Percentiles rank a stretch among this genome's conserved stretches.
phyloP scores from a whole-genome alignment of 2,329 filamentous ascomycete species.

The Aspergillus chevalieri region DNA sequence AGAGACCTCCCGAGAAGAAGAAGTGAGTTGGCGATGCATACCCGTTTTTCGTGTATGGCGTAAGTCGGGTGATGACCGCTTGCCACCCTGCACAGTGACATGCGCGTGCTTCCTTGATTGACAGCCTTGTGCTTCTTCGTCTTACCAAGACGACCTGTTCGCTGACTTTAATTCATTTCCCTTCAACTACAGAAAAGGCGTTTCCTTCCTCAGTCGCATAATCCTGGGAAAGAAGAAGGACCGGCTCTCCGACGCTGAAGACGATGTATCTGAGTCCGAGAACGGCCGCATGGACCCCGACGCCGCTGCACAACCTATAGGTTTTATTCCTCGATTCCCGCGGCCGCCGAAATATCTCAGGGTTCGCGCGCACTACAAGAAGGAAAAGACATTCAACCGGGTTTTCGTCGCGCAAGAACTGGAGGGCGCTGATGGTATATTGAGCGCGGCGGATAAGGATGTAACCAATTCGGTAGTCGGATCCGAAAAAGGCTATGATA shows the following conservation, averaged over 20 bases:
- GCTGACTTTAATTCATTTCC: slow-evolving; percentile 1
- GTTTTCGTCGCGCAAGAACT: slow-evolving; percentile 91
- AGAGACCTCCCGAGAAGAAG: slow-evolving; percentile 46
- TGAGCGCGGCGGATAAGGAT: slow-evolving; percentile 24
- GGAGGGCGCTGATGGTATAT: slow-evolving; percentile 48
- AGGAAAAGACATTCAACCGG: slow-evolving; percentile 71
- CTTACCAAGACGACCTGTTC: not conserved
- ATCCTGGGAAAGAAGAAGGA: slow-evolving; percentile 71
- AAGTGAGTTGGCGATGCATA: slow-evolving; percentile 47
- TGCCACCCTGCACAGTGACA: not conserved
- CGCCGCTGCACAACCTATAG: slow-evolving; percentile 69
- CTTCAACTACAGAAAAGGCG: slow-evolving; percentile 61
- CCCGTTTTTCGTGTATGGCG: not conserved
- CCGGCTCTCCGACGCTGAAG: slow-evolving; percentile 39
- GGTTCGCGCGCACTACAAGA: slow-evolving; percentile 74
- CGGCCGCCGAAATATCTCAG: slow-evolving; percentile 88
- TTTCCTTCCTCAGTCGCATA: slow-evolving; percentile 84
- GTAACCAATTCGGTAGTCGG: slow-evolving; percentile 17
- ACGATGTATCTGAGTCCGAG: slow-evolving; percentile 64
- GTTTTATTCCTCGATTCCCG: slow-evolving; percentile 80
- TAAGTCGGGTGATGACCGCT: not conserved
- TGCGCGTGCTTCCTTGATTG: slow-evolving; percentile 1
- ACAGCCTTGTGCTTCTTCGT: not conserved
- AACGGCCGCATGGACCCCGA: slow-evolving; percentile 70
- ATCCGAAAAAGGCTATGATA: slow-evolving; percentile 18